Evolutionary conservation across 2,329 filamentous ascomycete genomes (phyloP).

Genomic region (Pseudogymnoascus sp.): DNA sequence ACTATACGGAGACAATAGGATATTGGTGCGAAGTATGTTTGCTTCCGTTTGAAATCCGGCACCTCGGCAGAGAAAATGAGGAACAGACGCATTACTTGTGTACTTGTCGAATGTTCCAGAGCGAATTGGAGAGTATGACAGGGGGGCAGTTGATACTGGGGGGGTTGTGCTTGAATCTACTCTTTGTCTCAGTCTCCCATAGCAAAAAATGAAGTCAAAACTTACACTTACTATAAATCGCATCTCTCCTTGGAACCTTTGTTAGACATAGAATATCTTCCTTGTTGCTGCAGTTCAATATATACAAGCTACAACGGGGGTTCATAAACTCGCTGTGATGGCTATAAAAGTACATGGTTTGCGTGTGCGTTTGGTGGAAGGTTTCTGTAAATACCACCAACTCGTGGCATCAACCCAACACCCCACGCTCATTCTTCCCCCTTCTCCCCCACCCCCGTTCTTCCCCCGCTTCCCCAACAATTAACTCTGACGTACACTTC

Average conservation of each 20-base stretch:
- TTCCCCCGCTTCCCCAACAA: neutral
- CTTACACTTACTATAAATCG: neutral
- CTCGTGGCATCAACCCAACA: neutral
- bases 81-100: neutral
- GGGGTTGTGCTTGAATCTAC: neutral
- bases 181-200: conserved; percentile 1
- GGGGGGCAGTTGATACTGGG: neutral
- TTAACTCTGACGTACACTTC: neutral
- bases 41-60: conserved; percentile 1
- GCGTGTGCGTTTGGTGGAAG: neutral
- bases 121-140: neutral
- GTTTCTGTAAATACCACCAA: neutral
- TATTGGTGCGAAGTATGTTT: neutral
- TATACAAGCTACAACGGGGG: neutral
- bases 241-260: neutral
- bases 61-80: neutral
- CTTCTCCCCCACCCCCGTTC: neutral
- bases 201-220: conserved; percentile 6
- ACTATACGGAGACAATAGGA: neutral
- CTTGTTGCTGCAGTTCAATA: neutral
- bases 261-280: neutral
- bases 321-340: neutral
- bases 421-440: neutral
- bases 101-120: neutral
- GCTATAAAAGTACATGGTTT: neutral